Evolutionary conservation across 179 eudicot species (phyloP).

Genomic region (Gypsophila paniculata): DNA sequence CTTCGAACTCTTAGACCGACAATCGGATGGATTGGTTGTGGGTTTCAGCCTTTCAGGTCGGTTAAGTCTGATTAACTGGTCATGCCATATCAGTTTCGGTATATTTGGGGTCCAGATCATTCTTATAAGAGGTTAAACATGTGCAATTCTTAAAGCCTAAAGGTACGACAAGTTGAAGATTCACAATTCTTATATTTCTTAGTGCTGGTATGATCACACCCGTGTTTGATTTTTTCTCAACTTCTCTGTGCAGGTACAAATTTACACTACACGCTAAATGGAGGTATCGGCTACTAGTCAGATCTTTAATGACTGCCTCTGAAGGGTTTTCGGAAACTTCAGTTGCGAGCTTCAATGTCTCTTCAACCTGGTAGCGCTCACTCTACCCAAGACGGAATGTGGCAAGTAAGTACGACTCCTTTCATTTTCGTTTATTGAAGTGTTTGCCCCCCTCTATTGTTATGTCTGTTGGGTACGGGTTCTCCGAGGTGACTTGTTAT

Average conservation of each 20-base stretch:
- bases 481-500: slow-evolving; percentile 3
- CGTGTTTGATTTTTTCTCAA: neutral
- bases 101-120: no score
- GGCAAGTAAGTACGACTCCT: slow-evolving; percentile 21
- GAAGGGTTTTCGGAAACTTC: neutral
- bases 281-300: no score
- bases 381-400: slow-evolving; percentile 18
- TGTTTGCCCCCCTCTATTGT: neutral
- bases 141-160: no score
- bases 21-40: no score
- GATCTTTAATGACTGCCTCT: slow-evolving; percentile 21
- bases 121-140: no score
- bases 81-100: no score
- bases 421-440: neutral
- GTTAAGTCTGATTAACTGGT: no score
- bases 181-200: no score
- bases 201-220: no score
- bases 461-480: neutral
- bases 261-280: slow-evolving; percentile 5
- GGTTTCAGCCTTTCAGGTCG: no score
- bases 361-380: neutral
- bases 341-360: neutral
- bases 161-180: no score
- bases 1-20: no score
- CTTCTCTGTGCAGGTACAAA: slow-evolving; percentile 6